phyloP scores from a whole-genome alignment of 2,329 filamentous ascomycete genomes.

The Ascochyta viciae-villosae region DNA sequence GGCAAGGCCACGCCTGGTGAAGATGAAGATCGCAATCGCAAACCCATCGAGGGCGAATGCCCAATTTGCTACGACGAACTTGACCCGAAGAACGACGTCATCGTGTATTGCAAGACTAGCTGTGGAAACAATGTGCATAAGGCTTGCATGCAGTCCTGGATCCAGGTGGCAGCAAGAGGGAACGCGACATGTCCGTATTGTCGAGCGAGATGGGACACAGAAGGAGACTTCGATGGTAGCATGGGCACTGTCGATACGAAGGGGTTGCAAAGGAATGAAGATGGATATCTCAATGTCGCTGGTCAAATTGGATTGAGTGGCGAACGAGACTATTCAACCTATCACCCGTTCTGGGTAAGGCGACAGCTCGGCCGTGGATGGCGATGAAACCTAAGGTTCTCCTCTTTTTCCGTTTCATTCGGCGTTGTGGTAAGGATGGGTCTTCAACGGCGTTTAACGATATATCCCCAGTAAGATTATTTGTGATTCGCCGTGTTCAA shows the following conservation, averaged over 20 bases:
- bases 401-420: too few species aligned
- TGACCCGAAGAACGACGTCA: slow-evolving; percentile 43
- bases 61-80: slow-evolving; percentile 61
- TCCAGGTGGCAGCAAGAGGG: slow-evolving; percentile 29
- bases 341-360: slow-evolving; percentile 37
- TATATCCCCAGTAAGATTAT: too few species aligned
- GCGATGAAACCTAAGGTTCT: background rate
- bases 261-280: slow-evolving; percentile 50
- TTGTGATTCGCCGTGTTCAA: too few species aligned
- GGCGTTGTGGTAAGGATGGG: too few species aligned
- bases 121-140: slow-evolving; percentile 71
- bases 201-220: slow-evolving; percentile 61
- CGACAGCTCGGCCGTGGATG: slow-evolving; percentile 16
- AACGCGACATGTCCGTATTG: slow-evolving; percentile 68
- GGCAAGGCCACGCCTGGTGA: slow-evolving; percentile 40
- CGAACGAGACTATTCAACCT: slow-evolving; percentile 48
- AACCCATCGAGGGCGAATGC: slow-evolving; percentile 67
- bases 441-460: too few species aligned
- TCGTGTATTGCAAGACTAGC: slow-evolving; percentile 63
- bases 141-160: slow-evolving; percentile 64
- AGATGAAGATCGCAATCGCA: slow-evolving; percentile 59
- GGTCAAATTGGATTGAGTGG: slow-evolving; percentile 65
- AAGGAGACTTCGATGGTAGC: slow-evolving; percentile 47
- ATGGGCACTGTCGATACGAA: slow-evolving; percentile 56
- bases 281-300: slow-evolving; percentile 70